Conservation (phyloP, 495 filamentous ascomycete genomes). For the Staphylotrichum longicolle region DNA sequence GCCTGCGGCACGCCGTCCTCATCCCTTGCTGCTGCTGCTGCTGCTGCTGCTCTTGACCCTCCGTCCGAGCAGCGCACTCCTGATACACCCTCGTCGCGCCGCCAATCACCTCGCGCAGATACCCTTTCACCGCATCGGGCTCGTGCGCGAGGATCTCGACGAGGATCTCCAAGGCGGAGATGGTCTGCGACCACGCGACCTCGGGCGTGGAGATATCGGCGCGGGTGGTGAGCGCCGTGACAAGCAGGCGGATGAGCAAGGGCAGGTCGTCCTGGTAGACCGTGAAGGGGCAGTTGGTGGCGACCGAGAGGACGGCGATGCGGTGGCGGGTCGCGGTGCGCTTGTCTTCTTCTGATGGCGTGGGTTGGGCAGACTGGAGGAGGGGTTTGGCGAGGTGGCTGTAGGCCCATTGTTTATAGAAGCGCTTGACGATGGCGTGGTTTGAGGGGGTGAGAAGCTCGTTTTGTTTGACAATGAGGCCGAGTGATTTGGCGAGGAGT, state of each 20-base stretch:
- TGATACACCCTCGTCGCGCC: conserved; percentile 34
- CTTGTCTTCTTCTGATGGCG: conserved; percentile 10
- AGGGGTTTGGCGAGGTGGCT: conserved; percentile 32
- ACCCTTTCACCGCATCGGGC: conserved; percentile 35
- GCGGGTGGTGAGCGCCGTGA: conserved; percentile 34
- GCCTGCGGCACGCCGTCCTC: conserved; percentile 32
- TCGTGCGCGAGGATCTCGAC: conserved; percentile 40
- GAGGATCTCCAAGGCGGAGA: conserved; percentile 40
- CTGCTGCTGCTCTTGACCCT: background rate
- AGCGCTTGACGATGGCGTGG: conserved; percentile 34
- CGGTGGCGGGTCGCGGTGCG: conserved; percentile 29
- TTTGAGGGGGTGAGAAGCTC: conserved; percentile 29
- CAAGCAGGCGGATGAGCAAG: conserved; percentile 38
- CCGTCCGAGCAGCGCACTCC: conserved; percentile 21
- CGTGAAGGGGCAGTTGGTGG: conserved; percentile 41
- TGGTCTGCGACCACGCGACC: conserved; percentile 23
- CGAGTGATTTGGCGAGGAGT: conserved; percentile 31
- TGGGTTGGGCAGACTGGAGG: conserved; percentile 29
- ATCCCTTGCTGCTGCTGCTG: background rate
- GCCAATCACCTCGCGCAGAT: conserved; percentile 38
- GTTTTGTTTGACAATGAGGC: conserved; percentile 29
- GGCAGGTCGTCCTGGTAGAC: conserved; percentile 43
- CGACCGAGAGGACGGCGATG: conserved; percentile 37
- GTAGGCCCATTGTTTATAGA: conserved; percentile 40
- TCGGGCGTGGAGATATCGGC: conserved; percentile 19